Percentiles rank a stretch among this genome's conserved stretches.
These are phyloP conservation scores for Corylus americana DNA, from an alignment of 306 rosid species.

Conservation along the genomic window DNA sequence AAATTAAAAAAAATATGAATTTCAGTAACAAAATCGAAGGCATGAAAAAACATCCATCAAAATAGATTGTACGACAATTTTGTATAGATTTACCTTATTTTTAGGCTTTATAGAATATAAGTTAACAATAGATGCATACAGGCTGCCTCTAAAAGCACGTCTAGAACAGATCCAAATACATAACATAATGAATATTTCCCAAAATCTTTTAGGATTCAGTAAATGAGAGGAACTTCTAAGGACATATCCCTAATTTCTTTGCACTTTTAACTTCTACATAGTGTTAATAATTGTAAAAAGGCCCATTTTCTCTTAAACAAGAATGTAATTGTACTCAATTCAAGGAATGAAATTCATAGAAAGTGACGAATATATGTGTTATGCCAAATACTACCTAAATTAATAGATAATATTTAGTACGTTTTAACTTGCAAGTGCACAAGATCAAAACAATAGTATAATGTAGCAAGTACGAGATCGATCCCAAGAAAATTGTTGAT, in stretches of 20 bases:
- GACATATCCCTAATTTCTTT: neutral
- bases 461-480: no score
- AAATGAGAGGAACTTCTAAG: neutral
- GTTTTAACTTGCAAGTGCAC: no score
- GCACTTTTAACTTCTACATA: neutral
- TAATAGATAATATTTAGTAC: no score
- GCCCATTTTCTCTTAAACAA: neutral
- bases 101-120: neutral
- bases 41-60: neutral
- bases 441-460: no score
- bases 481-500: no score
- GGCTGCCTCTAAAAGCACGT: neutral
- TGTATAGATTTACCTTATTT: neutral
- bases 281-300: neutral
- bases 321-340: neutral
- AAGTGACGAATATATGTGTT: neutral
- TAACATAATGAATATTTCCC: neutral
- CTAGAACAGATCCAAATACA: neutral
- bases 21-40: no score
- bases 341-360: neutral
- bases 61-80: neutral
- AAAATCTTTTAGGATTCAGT: neutral
- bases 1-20: no score
- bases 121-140: neutral
- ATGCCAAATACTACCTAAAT: no score